phyloP scores from a whole-genome alignment of 306 rosid species.

The Quercus bicolor region DNA sequence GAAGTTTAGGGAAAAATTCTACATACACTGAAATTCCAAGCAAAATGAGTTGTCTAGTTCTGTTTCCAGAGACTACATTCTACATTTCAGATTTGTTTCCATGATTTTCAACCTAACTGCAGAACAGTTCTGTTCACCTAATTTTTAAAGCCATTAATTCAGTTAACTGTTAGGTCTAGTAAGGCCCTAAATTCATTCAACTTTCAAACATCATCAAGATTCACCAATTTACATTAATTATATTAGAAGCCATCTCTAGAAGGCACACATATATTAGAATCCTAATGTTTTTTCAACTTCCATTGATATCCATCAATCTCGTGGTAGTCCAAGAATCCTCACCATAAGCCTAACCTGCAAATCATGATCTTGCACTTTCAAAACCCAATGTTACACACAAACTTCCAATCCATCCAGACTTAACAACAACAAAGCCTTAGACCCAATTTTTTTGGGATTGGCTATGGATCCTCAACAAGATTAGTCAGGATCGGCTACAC shows the following conservation, averaged over 20 bases:
- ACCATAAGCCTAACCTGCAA: neutral
- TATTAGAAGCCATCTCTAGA: neutral
- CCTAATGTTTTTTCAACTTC: neutral
- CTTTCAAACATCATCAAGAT: neutral
- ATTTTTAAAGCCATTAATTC: neutral
- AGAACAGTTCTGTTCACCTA: neutral
- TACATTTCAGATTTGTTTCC: neutral
- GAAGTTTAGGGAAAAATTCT: neutral
- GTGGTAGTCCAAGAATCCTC: neutral
- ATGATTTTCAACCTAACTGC: neutral
- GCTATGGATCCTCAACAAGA: too few relatives aligned
- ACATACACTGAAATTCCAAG: slow-evolving; percentile 4
- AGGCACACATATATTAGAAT: neutral
- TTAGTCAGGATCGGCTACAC: too few relatives aligned
- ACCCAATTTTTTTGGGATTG: too few relatives aligned
- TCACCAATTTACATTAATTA: neutral
- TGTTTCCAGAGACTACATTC: neutral
- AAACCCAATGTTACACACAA: neutral
- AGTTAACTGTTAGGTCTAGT: neutral
- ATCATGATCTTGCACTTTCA: neutral
- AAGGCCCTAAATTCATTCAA: neutral
- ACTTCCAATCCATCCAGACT: slow-evolving; percentile 2
- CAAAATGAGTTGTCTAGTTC: neutral
- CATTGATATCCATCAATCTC: neutral
- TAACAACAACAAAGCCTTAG: too few relatives aligned